A percentile compares a stretch with the other conserved stretches of the same genome.
phyloP scores from a whole-genome alignment of 768 basidiomycete genomes.

The Collybia nuda region DNA sequence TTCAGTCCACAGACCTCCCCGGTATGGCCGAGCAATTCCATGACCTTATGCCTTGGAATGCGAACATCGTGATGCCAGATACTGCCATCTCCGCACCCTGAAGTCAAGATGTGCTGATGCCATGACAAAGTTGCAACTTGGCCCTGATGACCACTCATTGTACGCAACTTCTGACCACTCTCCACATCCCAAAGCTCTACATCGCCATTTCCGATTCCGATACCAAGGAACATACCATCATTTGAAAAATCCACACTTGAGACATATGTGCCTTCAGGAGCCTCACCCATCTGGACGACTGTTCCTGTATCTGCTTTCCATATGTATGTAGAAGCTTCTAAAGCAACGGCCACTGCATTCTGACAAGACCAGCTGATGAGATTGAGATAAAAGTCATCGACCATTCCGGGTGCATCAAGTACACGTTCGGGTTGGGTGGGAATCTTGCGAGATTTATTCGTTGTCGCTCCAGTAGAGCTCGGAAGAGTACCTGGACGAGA shows the following conservation, averaged over 20 bases:
- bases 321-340: constrained; percentile 85
- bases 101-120: constrained; percentile 83
- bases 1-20: constrained; percentile 93
- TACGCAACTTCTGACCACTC: constrained; percentile 72
- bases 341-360: constrained; percentile 88
- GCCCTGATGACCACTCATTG: constrained; percentile 86
- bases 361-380: constrained; percentile 85
- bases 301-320: constrained; percentile 92
- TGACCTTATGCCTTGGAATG: constrained; percentile 82
- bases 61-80: constrained; percentile 98
- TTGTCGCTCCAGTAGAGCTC: constrained; percentile 60
- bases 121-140: constrained; percentile 87
- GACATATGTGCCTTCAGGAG: constrained; percentile 73
- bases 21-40: constrained; percentile 85
- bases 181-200: constrained; percentile 97
- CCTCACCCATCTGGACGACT: constrained; percentile 77
- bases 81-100: constrained; percentile 90
- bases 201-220: constrained; percentile 79
- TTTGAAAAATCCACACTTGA: constrained; percentile 78
- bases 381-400: constrained; percentile 97
- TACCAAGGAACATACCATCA: constrained; percentile 78
- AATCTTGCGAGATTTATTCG: constrained; percentile 78
- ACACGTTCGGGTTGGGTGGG: constrained; percentile 90
- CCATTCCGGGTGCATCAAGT: constrained; percentile 90
- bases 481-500: constrained; percentile 61